Conservation (phyloP, 345 rosid species). For the Gossypium longicalyx region DNA sequence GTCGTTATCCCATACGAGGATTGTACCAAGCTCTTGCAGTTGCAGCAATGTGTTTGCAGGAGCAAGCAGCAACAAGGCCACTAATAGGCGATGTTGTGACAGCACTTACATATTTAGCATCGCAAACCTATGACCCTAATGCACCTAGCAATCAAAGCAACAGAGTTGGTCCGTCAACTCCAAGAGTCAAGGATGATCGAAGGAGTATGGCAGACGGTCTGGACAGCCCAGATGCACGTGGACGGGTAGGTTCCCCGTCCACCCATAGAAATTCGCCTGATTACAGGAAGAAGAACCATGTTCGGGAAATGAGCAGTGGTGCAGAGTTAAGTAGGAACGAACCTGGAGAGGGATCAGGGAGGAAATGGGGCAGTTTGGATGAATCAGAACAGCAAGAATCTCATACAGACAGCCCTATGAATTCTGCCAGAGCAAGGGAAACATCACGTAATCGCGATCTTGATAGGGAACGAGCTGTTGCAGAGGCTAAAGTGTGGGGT, state of each 20-base stretch:
- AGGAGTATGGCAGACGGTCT: slow-evolving; percentile 61
- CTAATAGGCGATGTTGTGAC: slow-evolving; percentile 93
- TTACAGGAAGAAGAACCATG: slow-evolving; percentile 61
- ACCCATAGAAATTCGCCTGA: slow-evolving; percentile 80
- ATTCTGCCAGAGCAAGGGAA: slow-evolving; percentile 59
- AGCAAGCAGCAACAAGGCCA: slow-evolving; percentile 95
- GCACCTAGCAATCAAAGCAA: slow-evolving; percentile 51
- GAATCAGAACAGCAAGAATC: slow-evolving; percentile 62
- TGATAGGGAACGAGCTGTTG: slow-evolving; percentile 95
- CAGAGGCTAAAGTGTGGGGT: slow-evolving; percentile 98
- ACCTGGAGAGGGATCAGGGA: slow-evolving; percentile 71
- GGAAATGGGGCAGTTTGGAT: slow-evolving; percentile 63
- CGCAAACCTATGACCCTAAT: slow-evolving; percentile 80
- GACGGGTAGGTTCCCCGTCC: slow-evolving; percentile 67
- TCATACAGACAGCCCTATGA: slow-evolving; percentile 70
- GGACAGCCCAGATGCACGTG: slow-evolving; percentile 63
- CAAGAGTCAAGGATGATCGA: slow-evolving; percentile 60
- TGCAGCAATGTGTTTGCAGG: slow-evolving; percentile 98
- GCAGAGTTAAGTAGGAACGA: slow-evolving; percentile 59
- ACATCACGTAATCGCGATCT: slow-evolving; percentile 74
- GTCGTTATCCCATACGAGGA: slow-evolving; percentile 90
- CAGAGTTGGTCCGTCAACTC: slow-evolving; percentile 64
- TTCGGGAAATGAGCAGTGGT: slow-evolving; percentile 47
- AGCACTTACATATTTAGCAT: slow-evolving; percentile 90
- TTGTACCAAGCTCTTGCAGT: slow-evolving; percentile 97